These are phyloP conservation scores for Oenanthe sinensis DNA, from an alignment of 129 eudicot species.

Conservation along the genomic window DNA sequence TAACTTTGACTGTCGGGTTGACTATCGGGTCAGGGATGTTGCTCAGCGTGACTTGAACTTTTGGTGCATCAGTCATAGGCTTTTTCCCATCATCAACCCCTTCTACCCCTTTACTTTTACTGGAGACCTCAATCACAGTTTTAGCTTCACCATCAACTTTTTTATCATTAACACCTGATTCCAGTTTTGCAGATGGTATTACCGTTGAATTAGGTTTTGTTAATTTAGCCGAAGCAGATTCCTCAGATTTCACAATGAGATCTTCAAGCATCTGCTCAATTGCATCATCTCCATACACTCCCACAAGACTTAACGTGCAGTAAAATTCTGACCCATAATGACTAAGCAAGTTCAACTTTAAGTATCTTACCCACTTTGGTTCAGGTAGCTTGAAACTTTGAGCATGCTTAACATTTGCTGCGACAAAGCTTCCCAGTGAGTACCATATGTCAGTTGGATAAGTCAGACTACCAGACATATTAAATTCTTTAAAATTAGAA, in stretches of 20 bases:
- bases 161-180: constrained; percentile 22
- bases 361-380: constrained; percentile 80
- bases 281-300: constrained; percentile 92
- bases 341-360: constrained; percentile 62
- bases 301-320: constrained; percentile 71
- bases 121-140: constrained; percentile 23
- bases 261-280: constrained; percentile 96
- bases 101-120: constrained; percentile 39
- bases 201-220: constrained; percentile 34
- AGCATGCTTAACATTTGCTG: constrained; percentile 72
- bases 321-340: constrained; percentile 94
- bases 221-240: constrained; percentile 20
- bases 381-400: constrained; percentile 74
- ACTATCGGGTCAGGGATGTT: constrained; percentile 42
- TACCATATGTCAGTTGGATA: constrained; percentile 76
- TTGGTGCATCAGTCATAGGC: constrained; percentile 27
- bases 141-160: constrained; percentile 27
- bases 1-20: constrained; percentile 42
- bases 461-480: constrained; percentile 65
- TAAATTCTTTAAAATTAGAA: constrained; percentile 73
- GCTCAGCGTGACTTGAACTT: constrained; percentile 26
- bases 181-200: constrained; percentile 23
- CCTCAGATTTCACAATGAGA: constrained; percentile 63
- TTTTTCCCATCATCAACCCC: constrained; percentile 42
- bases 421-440: constrained; percentile 66